A percentile compares a stretch with the other conserved stretches of the same genome.
phyloP scores from a whole-genome alignment of 805 yeast genomes.

The Saccharomyces mikatae region DNA sequence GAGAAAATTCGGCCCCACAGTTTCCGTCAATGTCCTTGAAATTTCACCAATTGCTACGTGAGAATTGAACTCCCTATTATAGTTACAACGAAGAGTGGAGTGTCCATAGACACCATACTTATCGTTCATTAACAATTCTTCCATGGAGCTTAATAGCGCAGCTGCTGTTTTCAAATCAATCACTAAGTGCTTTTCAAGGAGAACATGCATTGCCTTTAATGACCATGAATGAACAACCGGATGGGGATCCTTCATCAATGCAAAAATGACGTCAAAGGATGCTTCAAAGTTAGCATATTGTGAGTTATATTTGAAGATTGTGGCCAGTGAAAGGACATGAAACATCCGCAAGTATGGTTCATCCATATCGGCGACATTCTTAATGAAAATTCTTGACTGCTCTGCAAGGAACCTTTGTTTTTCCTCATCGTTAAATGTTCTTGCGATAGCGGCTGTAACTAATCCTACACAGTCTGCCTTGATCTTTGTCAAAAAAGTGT shows the following conservation, averaged over 20 bases:
- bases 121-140: slow-evolving; percentile 37
- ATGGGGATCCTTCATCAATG: slow-evolving; percentile 70
- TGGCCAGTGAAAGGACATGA: slow-evolving; percentile 41
- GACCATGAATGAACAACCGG: slow-evolving; percentile 76
- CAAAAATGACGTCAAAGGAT: slow-evolving; percentile 48
- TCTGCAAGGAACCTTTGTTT: slow-evolving; percentile 24
- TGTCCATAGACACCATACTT: slow-evolving; percentile 41
- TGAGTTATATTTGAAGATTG: slow-evolving; percentile 37
- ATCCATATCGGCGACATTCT: slow-evolving; percentile 54
- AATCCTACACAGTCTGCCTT: slow-evolving; percentile 56
- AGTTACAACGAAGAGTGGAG: slow-evolving; percentile 40
- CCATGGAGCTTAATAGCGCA: slow-evolving; percentile 36
- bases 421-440: slow-evolving; percentile 6
- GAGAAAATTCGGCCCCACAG: slow-evolving; percentile 49
- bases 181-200: slow-evolving; percentile 49
- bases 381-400: slow-evolving; percentile 48
- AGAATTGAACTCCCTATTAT: slow-evolving; percentile 42
- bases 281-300: slow-evolving; percentile 33
- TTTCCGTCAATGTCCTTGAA: slow-evolving; percentile 38
- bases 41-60: slow-evolving; percentile 37
- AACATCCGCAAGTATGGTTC: slow-evolving; percentile 62
- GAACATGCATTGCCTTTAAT: slow-evolving; percentile 46
- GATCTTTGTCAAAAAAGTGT: slow-evolving; percentile 36
- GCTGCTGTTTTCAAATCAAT: slow-evolving; percentile 39
- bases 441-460: slow-evolving; percentile 31